Percentiles rank a stretch among this genome's conserved stretches.
Conservation (phyloP, 2,329 filamentous ascomycete species). For the Exophiala dermatitidis region DNA sequence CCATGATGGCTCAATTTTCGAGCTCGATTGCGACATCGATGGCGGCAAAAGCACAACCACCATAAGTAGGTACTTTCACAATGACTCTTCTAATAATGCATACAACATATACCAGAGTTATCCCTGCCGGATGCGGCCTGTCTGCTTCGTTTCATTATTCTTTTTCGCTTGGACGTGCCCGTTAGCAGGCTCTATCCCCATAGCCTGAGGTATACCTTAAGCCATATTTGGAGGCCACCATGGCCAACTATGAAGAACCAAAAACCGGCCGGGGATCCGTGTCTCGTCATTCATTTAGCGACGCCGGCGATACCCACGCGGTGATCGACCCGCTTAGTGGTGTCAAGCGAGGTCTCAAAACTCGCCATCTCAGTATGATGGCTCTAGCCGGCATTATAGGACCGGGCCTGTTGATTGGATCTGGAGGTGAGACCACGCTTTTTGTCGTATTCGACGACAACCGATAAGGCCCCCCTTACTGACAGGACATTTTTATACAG, state of each 20-base stretch:
- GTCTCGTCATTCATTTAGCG: neutral
- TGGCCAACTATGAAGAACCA: neutral
- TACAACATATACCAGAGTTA: neutral
- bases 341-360: conserved; percentile 20
- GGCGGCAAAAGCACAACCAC: neutral
- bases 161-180: neutral
- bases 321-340: conserved; percentile 18
- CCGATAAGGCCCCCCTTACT: no score
- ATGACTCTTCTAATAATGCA: neutral
- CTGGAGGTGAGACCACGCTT: conserved; percentile 9
- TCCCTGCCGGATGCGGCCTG: no score
- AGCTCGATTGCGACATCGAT: neutral
- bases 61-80: neutral
- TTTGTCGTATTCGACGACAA: neutral
- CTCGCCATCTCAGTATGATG: conserved; percentile 62
- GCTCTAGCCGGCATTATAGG: conserved; percentile 43
- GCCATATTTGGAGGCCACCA: neutral
- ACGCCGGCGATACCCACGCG: conserved; percentile 2
- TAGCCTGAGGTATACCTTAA: neutral
- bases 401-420: conserved; percentile 22
- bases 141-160: no score
- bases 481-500: neutral
- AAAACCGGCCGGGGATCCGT: neutral
- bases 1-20: neutral
- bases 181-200: neutral